Percentiles rank a stretch among this genome's conserved stretches.
Evolutionary conservation across 1,139 yeast species (phyloP).

Genomic region (Hyphopichia wangnamkhiaoensis): DNA sequence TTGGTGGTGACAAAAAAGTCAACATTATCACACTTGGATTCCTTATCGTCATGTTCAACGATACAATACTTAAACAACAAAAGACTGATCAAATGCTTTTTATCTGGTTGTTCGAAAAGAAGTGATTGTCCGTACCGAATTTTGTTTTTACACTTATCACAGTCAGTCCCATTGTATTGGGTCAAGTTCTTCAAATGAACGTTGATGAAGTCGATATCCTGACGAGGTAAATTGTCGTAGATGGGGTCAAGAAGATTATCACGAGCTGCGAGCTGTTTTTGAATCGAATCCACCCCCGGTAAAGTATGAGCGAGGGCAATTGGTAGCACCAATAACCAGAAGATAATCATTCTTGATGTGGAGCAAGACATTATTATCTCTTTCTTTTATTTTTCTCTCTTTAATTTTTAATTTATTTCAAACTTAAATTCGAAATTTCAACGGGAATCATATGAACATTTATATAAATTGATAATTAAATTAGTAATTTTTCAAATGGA

Average conservation of each 20-base stretch:
- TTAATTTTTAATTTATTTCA: no score
- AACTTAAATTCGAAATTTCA: no score
- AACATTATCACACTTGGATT: conserved; percentile 32
- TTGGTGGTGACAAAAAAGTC: conserved; percentile 45
- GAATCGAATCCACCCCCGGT: conserved; percentile 20
- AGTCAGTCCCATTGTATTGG: conserved; percentile 30
- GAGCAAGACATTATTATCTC: no score
- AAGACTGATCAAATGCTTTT: conserved; percentile 38
- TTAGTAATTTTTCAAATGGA: no score
- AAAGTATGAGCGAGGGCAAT: conserved; percentile 15
- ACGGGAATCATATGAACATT: no score
- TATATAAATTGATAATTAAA: no score
- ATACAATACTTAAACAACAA: conserved; percentile 40
- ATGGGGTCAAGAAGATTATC: conserved; percentile 25
- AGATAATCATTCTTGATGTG: no score
- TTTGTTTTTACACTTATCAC: conserved; percentile 39
- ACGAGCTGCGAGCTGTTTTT: conserved; percentile 17
- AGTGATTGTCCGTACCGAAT: conserved; percentile 31
- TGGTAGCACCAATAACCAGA: conserved; percentile 10
- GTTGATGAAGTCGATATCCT: conserved; percentile 34
- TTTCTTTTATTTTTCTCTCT: no score
- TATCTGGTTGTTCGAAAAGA: conserved; percentile 30
- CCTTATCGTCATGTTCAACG: conserved; percentile 28
- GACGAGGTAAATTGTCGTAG: conserved; percentile 22
- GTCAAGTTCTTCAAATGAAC: conserved; percentile 25